A percentile compares a stretch with the other conserved stretches of the same genome.
phyloP scores from a whole-genome alignment of 306 rosid species.

The Comarum palustre region DNA sequence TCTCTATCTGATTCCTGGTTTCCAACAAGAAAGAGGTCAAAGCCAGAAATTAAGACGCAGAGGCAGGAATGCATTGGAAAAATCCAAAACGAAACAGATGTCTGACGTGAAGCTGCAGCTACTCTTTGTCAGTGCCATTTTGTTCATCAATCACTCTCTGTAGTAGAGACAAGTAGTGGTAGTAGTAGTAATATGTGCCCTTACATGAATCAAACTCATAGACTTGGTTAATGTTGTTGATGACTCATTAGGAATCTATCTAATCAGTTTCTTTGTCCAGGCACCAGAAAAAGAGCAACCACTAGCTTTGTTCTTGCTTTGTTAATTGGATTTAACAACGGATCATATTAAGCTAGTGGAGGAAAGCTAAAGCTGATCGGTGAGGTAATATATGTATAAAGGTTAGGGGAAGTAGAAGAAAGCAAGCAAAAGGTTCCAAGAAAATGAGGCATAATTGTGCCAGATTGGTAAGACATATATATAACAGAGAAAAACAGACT shows the following conservation, averaged over 20 bases:
- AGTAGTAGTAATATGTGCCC: neutral
- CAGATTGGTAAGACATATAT: neutral
- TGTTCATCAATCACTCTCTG: neutral
- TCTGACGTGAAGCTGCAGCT: neutral
- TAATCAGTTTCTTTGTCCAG: neutral
- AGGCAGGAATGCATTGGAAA: neutral
- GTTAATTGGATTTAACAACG: neutral
- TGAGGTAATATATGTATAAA: neutral
- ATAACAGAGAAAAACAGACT: neutral
- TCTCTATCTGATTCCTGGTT: conserved; percentile 2
- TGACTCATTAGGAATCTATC: conserved; percentile 1
- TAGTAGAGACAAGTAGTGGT: neutral
- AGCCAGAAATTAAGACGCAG: neutral
- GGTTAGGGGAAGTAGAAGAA: neutral
- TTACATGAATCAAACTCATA: neutral
- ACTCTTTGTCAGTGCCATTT: conserved; percentile 4
- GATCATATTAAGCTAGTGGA: neutral
- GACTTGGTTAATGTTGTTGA: neutral
- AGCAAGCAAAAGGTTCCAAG: neutral
- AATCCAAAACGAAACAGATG: neutral
- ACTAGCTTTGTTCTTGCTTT: conserved; percentile 1
- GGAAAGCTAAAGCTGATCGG: neutral
- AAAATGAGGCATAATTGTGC: neutral
- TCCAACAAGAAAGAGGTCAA: conserved; percentile 14
- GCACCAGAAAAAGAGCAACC: neutral